Percentiles rank a stretch among this genome's conserved stretches.
These are phyloP conservation scores for Aspergillus wentii DNA, from an alignment of 495 filamentous ascomycete species.

Conservation along the genomic window DNA sequence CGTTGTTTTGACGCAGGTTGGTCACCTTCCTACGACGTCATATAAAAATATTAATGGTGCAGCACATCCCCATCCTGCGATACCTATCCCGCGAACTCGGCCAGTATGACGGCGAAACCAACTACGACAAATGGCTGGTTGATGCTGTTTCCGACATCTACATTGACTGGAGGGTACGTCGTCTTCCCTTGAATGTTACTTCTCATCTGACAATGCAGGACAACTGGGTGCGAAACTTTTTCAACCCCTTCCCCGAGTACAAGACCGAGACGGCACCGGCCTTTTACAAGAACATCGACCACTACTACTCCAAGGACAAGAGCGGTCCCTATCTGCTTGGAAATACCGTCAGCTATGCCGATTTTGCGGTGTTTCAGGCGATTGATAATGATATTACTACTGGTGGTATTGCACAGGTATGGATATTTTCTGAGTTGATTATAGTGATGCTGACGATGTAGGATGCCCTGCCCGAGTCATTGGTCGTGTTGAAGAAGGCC, in stretches of 20 bases:
- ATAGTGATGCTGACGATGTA: no score
- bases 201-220: slow-evolving; percentile 7
- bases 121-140: slow-evolving; percentile 35
- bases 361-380: slow-evolving; percentile 32
- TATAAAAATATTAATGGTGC: background rate
- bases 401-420: no score
- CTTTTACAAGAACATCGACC: slow-evolving; percentile 21
- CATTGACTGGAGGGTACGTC: slow-evolving; percentile 30
- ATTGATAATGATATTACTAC: slow-evolving; percentile 32
- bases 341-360: slow-evolving; percentile 24
- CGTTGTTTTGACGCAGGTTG: slow-evolving; percentile 32
- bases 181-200: background rate
- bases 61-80: slow-evolving; percentile 37
- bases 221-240: slow-evolving; percentile 21
- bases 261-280: slow-evolving; percentile 18
- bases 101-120: slow-evolving; percentile 33
- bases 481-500: no score
- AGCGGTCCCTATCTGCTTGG: slow-evolving; percentile 28
- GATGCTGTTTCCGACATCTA: slow-evolving; percentile 41
- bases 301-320: slow-evolving; percentile 17
- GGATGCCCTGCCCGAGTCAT: no score
- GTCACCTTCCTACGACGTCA: background rate
- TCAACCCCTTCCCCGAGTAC: slow-evolving; percentile 9
- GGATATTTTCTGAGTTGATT: no score
- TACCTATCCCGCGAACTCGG: slow-evolving; percentile 34